Conservation (phyloP, 495 filamentous ascomycete species). For the Monascus purpureus region DNA sequence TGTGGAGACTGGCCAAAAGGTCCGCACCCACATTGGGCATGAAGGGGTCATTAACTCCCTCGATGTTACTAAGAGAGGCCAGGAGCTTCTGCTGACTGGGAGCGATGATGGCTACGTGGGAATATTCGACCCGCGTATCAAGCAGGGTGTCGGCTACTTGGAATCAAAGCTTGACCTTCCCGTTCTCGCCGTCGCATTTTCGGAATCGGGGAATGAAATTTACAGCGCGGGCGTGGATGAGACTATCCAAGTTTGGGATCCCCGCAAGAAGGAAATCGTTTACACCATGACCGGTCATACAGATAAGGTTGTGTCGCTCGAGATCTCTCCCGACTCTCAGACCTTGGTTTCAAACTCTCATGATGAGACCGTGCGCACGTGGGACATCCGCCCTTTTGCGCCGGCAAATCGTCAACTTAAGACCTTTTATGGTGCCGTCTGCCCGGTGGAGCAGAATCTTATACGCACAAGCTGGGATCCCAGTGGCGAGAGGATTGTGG, state of each 20-base stretch:
- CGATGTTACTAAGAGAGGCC: constrained; percentile 74
- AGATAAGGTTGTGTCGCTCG: constrained; percentile 82
- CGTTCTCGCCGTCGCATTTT: constrained; percentile 77
- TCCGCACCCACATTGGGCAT: constrained; percentile 84
- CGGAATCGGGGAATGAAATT: constrained; percentile 89
- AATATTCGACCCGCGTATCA: constrained; percentile 93
- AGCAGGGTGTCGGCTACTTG: constrained; percentile 73
- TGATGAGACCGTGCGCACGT: constrained; percentile 84
- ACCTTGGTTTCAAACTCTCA: constrained; percentile 83
- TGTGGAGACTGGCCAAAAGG: constrained; percentile 68
- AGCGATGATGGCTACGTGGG: constrained; percentile 90
- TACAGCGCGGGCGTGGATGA: constrained; percentile 95
- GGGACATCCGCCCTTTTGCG: constrained; percentile 94
- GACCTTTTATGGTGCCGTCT: constrained; percentile 77
- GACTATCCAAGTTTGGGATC: constrained; percentile 93
- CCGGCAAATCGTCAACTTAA: constrained; percentile 69
- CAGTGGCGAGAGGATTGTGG: constrained; percentile 73
- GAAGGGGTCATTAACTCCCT: constrained; percentile 88
- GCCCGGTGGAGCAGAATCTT: constrained; percentile 84
- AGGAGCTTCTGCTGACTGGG: constrained; percentile 76
- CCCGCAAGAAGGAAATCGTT: constrained; percentile 75
- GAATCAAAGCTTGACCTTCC: constrained; percentile 89
- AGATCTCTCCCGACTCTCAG: constrained; percentile 84
- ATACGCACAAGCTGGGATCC: constrained; percentile 82
- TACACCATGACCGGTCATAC: constrained; percentile 83